Percentiles rank a stretch among this genome's conserved stretches.
These are phyloP conservation scores for Boletus rubropictus DNA, from an alignment of 768 basidiomycete species.

Conservation along the genomic window DNA sequence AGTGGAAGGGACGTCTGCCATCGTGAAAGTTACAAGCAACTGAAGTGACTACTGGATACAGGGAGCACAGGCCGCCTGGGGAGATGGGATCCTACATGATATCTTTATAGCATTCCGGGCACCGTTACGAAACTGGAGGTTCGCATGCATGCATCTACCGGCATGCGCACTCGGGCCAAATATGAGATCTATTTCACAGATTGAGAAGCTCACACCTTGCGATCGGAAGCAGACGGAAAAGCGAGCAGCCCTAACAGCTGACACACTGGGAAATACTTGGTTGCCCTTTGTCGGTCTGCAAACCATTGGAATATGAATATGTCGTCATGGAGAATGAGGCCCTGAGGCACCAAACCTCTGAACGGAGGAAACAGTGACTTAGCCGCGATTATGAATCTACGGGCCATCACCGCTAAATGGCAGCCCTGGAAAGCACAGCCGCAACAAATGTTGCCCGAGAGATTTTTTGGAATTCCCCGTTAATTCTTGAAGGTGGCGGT, in stretches of 20 bases:
- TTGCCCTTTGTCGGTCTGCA: background rate
- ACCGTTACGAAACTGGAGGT: slow-evolving; percentile 8
- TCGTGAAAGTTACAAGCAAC: slow-evolving; percentile 2
- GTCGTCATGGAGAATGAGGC: background rate
- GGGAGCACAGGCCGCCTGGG: background rate
- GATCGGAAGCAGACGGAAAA: background rate
- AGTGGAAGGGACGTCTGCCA: slow-evolving; percentile 36
- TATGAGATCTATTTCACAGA: slow-evolving; percentile 6
- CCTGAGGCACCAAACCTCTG: background rate
- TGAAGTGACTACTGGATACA: slow-evolving; percentile 2
- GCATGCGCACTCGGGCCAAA: background rate
- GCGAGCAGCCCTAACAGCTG: background rate
- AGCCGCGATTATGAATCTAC: background rate
- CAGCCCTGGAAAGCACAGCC: background rate
- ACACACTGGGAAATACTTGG: background rate
- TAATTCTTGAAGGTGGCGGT: background rate
- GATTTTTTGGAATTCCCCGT: too few species aligned
- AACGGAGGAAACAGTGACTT: background rate
- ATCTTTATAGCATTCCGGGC: slow-evolving; percentile 17
- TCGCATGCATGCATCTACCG: background rate
- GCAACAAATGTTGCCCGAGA: too few species aligned
- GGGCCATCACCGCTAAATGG: background rate
- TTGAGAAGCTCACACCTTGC: background rate
- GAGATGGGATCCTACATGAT: background rate
- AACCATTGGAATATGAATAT: background rate